Percentiles rank a stretch among this genome's conserved stretches.
Conservation (phyloP, 768 basidiomycete genomes). For the Gymnopilus dilepis region DNA sequence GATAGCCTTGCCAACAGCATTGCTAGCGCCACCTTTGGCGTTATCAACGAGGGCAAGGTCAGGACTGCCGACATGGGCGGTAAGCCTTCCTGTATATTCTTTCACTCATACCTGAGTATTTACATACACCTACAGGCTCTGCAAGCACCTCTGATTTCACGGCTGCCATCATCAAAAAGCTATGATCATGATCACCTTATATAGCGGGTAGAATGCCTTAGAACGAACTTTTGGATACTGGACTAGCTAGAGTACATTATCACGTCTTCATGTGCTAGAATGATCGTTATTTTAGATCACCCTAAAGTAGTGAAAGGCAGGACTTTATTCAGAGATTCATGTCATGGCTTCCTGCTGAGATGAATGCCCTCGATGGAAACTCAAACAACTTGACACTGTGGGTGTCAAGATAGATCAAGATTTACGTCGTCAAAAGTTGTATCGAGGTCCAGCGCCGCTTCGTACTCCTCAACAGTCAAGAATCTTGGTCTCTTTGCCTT, state of each 20-base stretch:
- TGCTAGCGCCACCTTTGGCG: constrained; percentile 89
- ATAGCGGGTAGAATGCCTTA: constrained; percentile 8
- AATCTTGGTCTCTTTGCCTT: constrained; percentile 44
- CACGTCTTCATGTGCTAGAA: constrained; percentile 14
- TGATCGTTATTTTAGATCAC: constrained; percentile 16
- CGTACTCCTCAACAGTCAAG: constrained; percentile 56
- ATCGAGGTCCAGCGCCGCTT: constrained; percentile 54
- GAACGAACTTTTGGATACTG: constrained; percentile 24
- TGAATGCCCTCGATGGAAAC: too few relatives aligned
- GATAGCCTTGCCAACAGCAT: constrained; percentile 94
- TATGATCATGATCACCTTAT: constrained; percentile 44
- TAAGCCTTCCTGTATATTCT: constrained; percentile 41
- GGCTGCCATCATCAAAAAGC: constrained; percentile 84
- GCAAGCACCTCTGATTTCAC: constrained; percentile 97
- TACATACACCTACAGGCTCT: constrained; percentile 55
- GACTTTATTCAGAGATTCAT: constrained; percentile 15
- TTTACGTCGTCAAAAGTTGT: constrained; percentile 50
- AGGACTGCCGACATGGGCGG: constrained; percentile 96
- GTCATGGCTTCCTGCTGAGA: background rate
- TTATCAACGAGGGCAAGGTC: constrained; percentile 87
- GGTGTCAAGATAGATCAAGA: constrained; percentile 33
- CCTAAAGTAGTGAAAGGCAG: constrained; percentile 22
- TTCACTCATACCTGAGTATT: constrained; percentile 13
- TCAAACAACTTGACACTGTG: background rate
- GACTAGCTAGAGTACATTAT: constrained; percentile 26